Evolutionary conservation across 1,284 basidiomycete species (phyloP).

Genomic region (Leccinum discolor): DNA sequence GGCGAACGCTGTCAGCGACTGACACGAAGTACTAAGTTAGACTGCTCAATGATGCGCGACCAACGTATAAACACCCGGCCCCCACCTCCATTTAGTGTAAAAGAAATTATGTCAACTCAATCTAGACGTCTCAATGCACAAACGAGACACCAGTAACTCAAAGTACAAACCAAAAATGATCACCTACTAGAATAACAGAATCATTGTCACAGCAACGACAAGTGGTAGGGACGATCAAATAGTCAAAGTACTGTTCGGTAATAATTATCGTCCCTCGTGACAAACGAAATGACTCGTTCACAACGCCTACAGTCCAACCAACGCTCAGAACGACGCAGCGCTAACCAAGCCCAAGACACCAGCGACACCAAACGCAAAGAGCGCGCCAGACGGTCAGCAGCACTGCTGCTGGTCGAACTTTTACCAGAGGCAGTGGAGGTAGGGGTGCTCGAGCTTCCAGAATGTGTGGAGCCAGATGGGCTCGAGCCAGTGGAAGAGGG

Average conservation of each 20-base stretch:
- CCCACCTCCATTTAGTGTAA: neutral
- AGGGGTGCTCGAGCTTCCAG: constrained; percentile 8
- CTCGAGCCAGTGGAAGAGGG: constrained; percentile 13
- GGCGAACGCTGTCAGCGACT: too few relatives aligned
- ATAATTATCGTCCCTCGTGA: constrained; percentile 15
- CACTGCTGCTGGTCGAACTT: constrained; percentile 23
- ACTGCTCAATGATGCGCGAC: too few relatives aligned
- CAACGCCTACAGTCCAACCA: neutral
- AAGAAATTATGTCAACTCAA: neutral
- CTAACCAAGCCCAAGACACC: constrained; percentile 50
- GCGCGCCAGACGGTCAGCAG: constrained; percentile 32
- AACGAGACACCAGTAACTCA: neutral
- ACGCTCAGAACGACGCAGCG: constrained; percentile 43
- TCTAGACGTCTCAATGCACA: neutral
- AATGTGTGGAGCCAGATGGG: constrained; percentile 1
- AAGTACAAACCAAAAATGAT: constrained; percentile 10
- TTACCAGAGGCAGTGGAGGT: constrained; percentile 16
- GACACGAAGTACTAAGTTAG: too few relatives aligned
- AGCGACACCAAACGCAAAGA: constrained; percentile 40
- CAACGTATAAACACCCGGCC: too few relatives aligned
- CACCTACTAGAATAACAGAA: constrained; percentile 10
- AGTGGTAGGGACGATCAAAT: neutral
- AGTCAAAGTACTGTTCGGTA: neutral
- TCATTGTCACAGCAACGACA: constrained; percentile 19
- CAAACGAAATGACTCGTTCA: neutral